A percentile compares a stretch with the other conserved stretches of the same genome.
These are phyloP conservation scores for Termitomyces sp. DNA, from an alignment of 768 basidiomycete species.

Conservation along the genomic window DNA sequence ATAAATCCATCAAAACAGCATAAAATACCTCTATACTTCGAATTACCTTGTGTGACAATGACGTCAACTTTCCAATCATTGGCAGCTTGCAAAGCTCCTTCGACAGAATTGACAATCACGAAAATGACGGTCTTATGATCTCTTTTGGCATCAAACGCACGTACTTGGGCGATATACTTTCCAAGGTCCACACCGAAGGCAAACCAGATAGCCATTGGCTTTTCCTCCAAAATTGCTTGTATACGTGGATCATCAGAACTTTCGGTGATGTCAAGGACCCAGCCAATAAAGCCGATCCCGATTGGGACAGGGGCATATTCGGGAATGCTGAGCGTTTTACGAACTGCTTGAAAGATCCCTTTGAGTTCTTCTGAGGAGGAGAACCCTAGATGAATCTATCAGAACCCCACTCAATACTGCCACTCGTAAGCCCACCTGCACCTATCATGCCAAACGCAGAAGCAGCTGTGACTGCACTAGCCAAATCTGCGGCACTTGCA, in stretches of 20 bases:
- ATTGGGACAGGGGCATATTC: slow-evolving; percentile 35
- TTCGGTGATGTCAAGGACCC: slow-evolving; percentile 42
- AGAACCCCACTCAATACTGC: background rate
- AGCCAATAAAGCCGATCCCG: slow-evolving; percentile 54
- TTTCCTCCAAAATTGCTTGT: slow-evolving; percentile 36
- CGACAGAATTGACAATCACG: slow-evolving; percentile 42
- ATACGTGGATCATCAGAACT: slow-evolving; percentile 30
- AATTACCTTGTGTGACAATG: slow-evolving; percentile 55
- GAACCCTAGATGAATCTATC: slow-evolving; percentile 27
- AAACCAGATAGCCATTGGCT: slow-evolving; percentile 54
- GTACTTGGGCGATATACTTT: slow-evolving; percentile 48
- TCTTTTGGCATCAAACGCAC: slow-evolving; percentile 30
- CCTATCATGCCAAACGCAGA: slow-evolving; percentile 55
- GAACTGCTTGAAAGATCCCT: slow-evolving; percentile 33
- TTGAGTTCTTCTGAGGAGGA: slow-evolving; percentile 24
- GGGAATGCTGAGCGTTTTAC: slow-evolving; percentile 23
- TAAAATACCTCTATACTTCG: too few species aligned
- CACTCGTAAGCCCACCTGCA: slow-evolving; percentile 34
- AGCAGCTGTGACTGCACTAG: slow-evolving; percentile 40
- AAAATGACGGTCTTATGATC: slow-evolving; percentile 45
- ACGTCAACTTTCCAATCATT: slow-evolving; percentile 53
- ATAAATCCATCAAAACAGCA: too few species aligned
- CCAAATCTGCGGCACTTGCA: slow-evolving; percentile 23
- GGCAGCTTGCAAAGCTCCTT: slow-evolving; percentile 42
- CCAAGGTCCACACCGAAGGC: slow-evolving; percentile 49